Conservation (phyloP, 495 filamentous ascomycete species). For the Venustampulla echinocandica region DNA sequence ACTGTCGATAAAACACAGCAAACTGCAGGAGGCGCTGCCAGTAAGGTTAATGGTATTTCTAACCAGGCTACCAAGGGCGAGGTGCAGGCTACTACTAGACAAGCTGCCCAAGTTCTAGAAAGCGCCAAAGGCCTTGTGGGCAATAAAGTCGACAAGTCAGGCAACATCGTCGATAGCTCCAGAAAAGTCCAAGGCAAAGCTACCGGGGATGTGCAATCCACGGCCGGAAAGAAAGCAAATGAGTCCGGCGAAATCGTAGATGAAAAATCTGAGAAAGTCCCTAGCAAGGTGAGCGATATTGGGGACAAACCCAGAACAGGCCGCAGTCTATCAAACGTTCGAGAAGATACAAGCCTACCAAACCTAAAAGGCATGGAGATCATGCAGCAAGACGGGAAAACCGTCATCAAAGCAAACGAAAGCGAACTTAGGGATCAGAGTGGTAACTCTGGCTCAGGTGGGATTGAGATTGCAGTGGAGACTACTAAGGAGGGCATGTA, state of each 20-base stretch:
- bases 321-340: too few species aligned
- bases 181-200: slow-evolving; percentile 24
- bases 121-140: slow-evolving; percentile 12
- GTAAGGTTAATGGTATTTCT: neutral
- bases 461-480: slow-evolving; percentile 16
- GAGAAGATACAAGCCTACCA: neutral
- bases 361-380: neutral
- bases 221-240: slow-evolving; percentile 23
- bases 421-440: neutral
- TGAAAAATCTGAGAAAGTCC: slow-evolving; percentile 1
- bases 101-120: slow-evolving; percentile 17
- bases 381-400: neutral
- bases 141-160: slow-evolving; percentile 22
- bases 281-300: neutral
- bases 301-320: neutral
- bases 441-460: neutral
- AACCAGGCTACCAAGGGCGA: neutral
- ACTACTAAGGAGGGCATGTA: slow-evolving; percentile 18
- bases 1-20: neutral
- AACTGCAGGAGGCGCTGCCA: neutral
- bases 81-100: too few species aligned
- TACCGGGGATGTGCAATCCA: slow-evolving; percentile 16
- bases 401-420: neutral
- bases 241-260: slow-evolving; percentile 26
- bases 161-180: slow-evolving; percentile 22